A percentile compares a stretch with the other conserved stretches of the same genome.
phyloP scores from a whole-genome alignment of 495 filamentous ascomycete genomes.

The Penicillium robsamsonii region DNA sequence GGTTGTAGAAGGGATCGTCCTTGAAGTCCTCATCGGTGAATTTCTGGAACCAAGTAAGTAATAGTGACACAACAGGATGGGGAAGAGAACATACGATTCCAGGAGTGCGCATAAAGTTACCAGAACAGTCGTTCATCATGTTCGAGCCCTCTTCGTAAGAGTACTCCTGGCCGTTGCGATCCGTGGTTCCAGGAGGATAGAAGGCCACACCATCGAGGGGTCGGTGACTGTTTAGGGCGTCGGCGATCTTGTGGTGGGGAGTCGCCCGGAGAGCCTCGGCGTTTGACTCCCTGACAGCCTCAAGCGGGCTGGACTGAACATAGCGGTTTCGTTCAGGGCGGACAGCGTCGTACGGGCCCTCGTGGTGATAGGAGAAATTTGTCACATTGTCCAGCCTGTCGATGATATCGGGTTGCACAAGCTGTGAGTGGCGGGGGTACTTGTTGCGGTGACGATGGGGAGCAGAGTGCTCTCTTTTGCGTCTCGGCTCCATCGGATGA shows the following conservation, averaged over 20 bases:
- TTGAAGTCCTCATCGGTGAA: slow-evolving; percentile 50
- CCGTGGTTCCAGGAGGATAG: slow-evolving; percentile 68
- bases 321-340: slow-evolving; percentile 67
- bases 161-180: slow-evolving; percentile 65
- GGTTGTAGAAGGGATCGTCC: slow-evolving; percentile 47
- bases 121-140: slow-evolving; percentile 65
- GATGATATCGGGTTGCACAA: slow-evolving; percentile 73
- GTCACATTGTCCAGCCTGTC: slow-evolving; percentile 71
- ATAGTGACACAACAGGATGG: not conserved
- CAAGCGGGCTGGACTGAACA: slow-evolving; percentile 64
- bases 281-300: slow-evolving; percentile 72
- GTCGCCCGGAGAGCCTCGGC: slow-evolving; percentile 79
- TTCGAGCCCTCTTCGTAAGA: slow-evolving; percentile 84
- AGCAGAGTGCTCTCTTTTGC: slow-evolving; percentile 18
- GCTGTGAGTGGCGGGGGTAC: slow-evolving; percentile 58
- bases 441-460: slow-evolving; percentile 19
- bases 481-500: slow-evolving; percentile 32
- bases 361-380: slow-evolving; percentile 74
- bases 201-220: slow-evolving; percentile 81
- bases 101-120: slow-evolving; percentile 38
- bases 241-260: slow-evolving; percentile 72
- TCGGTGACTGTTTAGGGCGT: slow-evolving; percentile 70
- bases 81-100: slow-evolving; percentile 29
- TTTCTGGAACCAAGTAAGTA: slow-evolving; percentile 28
- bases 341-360: slow-evolving; percentile 88